Base-by-base conservation (phyloP, 768 basidiomycete genomes). In the Suillus lakei region DNA sequence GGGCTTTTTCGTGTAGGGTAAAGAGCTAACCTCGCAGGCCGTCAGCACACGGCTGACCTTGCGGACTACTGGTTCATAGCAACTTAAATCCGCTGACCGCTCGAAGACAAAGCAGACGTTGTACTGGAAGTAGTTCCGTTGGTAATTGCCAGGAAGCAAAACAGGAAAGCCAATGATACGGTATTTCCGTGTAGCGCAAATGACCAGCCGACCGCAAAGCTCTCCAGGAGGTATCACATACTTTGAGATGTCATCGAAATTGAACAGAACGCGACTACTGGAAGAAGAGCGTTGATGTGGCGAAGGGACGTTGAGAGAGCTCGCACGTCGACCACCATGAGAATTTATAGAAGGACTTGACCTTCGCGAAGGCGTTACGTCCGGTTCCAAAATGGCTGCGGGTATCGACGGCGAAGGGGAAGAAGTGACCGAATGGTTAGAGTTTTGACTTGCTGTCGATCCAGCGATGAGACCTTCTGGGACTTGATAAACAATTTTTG, bases 101-200 rank as follows among this genome's bases (percentile, higher is more conserved):
- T 95, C 92, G 76, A 99, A 99, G 4, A 98, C 97, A 76, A 98
- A 98, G 77, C 96, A 98, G 32, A 98, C 79, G 74, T 99, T 99
- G 79, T 93, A 98, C 68, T 91, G 85, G 77, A 98, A 96, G 76
- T 91, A 94, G 72, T 96, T 92, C 32, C 97, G 85, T 63, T 87
- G 83, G 73, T 98, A 98, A 68, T 83, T 86, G 56, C 88, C 92
- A 60, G 84, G 82, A 60, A 96, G 81, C 67, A 91, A 86, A 53
- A 94, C 89, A 3, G 98, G 98, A 72, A 96, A 95, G 1, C 97
- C 97, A 58, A 98, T 90, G 63, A 99, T 89, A 65, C 95, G 90
- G 75, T 94, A 91, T 39, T 85, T 87, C 51, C 86, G 86, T 0
- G 93, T 92, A 12, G 94, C 85, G 68, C 93, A 95, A 21, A 90